Evolutionary conservation across 2,329 filamentous ascomycete species (phyloP).

Genomic region (Penicillium digitatum): DNA sequence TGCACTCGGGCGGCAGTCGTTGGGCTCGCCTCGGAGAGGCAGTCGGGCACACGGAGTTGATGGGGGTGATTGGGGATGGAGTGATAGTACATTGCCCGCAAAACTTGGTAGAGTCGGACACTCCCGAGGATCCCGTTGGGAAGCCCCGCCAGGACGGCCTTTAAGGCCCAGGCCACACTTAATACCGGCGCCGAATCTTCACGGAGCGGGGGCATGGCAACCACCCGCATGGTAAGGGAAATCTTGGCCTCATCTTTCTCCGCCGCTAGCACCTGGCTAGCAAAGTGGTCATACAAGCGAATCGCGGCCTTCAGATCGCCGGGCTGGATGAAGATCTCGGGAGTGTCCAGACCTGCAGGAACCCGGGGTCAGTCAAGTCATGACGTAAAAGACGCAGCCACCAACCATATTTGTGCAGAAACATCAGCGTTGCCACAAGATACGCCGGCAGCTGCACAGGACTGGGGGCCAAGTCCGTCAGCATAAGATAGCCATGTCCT

Average conservation of each 20-base stretch:
- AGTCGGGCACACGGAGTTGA: constrained; percentile 17
- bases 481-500: constrained; percentile 39
- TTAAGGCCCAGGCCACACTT: constrained; percentile 36
- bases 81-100: constrained; percentile 31
- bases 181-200: constrained; percentile 24
- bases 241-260: constrained; percentile 35
- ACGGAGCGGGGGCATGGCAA: constrained; percentile 29
- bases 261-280: constrained; percentile 36
- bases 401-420: constrained; percentile 28
- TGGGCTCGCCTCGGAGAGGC: constrained; percentile 20
- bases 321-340: constrained; percentile 34
- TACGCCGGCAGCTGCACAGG: constrained; percentile 42
- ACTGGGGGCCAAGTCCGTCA: constrained; percentile 37
- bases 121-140: constrained; percentile 41
- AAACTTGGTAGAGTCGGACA: constrained; percentile 28
- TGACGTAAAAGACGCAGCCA: constrained; percentile 1
- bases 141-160: constrained; percentile 35
- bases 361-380: constrained; percentile 8
- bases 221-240: constrained; percentile 33
- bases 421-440: constrained; percentile 41
- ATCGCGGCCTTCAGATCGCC: constrained; percentile 35
- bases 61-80: constrained; percentile 12
- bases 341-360: constrained; percentile 23
- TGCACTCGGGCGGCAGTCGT: constrained; percentile 25
- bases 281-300: constrained; percentile 41